Evolutionary conservation across 2,329 filamentous ascomycete species (phyloP), one percentile per base, ranked within the genome.

Genomic region (Calonectria henricotiae): DNA sequence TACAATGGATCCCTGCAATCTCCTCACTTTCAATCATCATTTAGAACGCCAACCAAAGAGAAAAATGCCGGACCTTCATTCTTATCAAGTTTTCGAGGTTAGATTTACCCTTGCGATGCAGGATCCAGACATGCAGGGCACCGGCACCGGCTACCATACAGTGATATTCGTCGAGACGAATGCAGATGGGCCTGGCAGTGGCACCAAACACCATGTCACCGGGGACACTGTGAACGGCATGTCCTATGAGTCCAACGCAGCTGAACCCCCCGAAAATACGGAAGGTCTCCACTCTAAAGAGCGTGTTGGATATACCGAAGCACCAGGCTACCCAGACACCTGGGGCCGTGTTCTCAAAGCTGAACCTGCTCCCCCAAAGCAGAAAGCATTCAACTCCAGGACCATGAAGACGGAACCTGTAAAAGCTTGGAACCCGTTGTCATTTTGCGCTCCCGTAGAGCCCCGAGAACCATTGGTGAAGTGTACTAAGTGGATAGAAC

Each of bases 381-480:
- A 69, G 15, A 67, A 69, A 30, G 67, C 67, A 2, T 67, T 69
- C 37, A 67, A 67, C n/a, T 41, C 58, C 5, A 37, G 13, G 35
- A 67, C 67, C 9, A 69, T 66, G 65, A 64, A 46, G 49, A 71
- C 65, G 4, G 68, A 71, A 17, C 65, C 65, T 3, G 39, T 71
- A 15, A 68, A 68, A 20, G 37, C 15, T 6, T 67, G 54, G 65
- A 32, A 37, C 15, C 65, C 65, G 3, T 54, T 68, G 41, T 47
- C 37, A 17, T 69, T 69, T 17, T 68, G 65, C 9, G 35, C 35
- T 12, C 32, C 43, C 12, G 65, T 60, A 9, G 69, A 68, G 43
- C 17, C 39, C 12, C 49, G 65, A 1, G 11, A 5, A 23, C 60
- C 69, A 25, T 41, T 71, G 43, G 25, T 61, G 1, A 68, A 68